phyloP scores from a whole-genome alignment of 2,329 filamentous ascomycete genomes.

The Rhytidhysteron rufulum region DNA sequence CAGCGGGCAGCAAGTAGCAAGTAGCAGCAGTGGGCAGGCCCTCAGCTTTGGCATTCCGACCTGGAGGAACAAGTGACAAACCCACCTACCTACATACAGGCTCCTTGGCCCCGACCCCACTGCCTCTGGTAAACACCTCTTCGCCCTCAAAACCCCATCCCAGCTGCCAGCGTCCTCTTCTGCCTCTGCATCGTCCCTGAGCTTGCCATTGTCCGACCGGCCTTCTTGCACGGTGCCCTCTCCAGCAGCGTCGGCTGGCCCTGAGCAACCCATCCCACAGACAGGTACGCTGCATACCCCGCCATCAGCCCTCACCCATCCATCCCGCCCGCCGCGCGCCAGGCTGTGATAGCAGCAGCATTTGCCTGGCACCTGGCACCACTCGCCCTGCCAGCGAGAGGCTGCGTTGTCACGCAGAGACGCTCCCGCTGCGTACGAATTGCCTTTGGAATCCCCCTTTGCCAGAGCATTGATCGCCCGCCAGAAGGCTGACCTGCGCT shows the following conservation, averaged over 20 bases:
- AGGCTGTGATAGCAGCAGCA: not conserved
- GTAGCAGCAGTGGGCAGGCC: no score
- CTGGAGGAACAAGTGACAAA: no score
- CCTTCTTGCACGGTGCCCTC: not conserved
- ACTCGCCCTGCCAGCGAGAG: not conserved
- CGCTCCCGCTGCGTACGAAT: not conserved
- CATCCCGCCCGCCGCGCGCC: constrained; percentile 1
- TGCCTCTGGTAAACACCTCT: not conserved
- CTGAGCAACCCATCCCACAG: no score
- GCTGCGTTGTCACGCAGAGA: not conserved
- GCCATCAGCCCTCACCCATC: not conserved
- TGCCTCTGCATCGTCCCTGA: not conserved
- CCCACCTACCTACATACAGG: not conserved
- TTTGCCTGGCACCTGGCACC: not conserved
- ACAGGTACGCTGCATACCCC: no score
- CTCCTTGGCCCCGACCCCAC: not conserved
- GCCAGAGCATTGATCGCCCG: not conserved
- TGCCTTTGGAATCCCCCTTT: not conserved
- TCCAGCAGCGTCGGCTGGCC: no score
- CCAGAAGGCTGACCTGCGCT: not conserved
- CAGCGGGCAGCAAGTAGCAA: no score
- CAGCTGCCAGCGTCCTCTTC: not conserved
- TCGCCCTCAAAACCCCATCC: no score
- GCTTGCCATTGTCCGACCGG: not conserved
- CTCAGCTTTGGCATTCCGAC: not conserved